phyloP scores from a whole-genome alignment of 306 rosid species.

The Abrus precatorius region DNA sequence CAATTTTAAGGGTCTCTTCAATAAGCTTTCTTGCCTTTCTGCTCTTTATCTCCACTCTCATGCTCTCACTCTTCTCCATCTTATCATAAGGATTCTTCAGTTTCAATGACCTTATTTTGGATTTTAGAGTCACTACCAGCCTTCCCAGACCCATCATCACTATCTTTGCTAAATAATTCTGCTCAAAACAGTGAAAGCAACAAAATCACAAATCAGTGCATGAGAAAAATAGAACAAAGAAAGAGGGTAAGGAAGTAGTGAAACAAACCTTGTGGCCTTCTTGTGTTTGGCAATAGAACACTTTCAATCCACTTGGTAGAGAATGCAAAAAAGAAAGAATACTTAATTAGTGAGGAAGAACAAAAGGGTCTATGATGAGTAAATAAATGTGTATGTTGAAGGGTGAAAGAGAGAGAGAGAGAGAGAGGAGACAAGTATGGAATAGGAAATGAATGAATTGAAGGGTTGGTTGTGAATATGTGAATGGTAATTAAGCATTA shows the following conservation, averaged over 20 bases:
- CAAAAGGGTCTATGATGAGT: slow-evolving; percentile 5
- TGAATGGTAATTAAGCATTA: background rate
- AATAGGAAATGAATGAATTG: slow-evolving; percentile 43
- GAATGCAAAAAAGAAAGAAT: background rate
- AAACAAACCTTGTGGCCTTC: slow-evolving; percentile 38
- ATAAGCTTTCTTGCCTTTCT: slow-evolving; percentile 86
- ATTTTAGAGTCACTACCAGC: slow-evolving; percentile 69
- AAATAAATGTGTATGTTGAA: background rate
- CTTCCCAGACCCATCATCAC: slow-evolving; percentile 72
- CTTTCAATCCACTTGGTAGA: background rate
- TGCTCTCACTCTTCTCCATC: slow-evolving; percentile 96
- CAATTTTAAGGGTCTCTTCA: slow-evolving; percentile 74
- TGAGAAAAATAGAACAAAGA: background rate
- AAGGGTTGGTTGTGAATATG: slow-evolving; percentile 37
- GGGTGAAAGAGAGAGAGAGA: background rate
- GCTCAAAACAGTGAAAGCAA: background rate
- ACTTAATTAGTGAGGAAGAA: background rate
- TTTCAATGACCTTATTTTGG: slow-evolving; percentile 76
- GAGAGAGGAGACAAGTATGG: background rate
- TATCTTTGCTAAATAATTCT: slow-evolving; percentile 36
- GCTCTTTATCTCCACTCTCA: slow-evolving; percentile 95
- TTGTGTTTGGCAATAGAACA: slow-evolving; percentile 32
- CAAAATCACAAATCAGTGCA: background rate
- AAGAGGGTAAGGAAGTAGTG: background rate
- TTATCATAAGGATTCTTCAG: slow-evolving; percentile 79